Conservation (phyloP, 352 stramenopile species). For the Aphanomyces invadans region DNA sequence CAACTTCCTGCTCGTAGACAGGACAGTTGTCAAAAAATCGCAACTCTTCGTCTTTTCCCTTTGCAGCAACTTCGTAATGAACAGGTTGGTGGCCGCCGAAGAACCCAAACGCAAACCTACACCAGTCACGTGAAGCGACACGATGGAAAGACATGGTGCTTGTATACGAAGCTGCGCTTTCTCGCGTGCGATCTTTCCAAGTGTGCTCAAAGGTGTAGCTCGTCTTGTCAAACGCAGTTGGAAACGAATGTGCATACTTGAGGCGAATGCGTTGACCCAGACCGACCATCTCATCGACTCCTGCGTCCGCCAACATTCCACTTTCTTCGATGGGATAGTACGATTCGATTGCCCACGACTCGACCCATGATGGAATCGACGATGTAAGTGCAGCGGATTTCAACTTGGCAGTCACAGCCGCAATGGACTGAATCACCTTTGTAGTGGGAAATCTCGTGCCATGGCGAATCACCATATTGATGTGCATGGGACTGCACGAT, state of each 20-base stretch:
- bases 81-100: conserved; percentile 56
- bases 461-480: conserved; percentile 74
- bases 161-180: conserved; percentile 49
- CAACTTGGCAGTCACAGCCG: conserved; percentile 36
- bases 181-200: conserved; percentile 69
- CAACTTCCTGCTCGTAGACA: conserved; percentile 45
- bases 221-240: conserved; percentile 29
- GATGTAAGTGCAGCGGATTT: not conserved
- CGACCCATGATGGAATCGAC: conserved; percentile 36
- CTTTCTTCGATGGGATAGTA: conserved; percentile 23
- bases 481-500: conserved; percentile 43
- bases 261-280: conserved; percentile 46
- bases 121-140: not conserved
- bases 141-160: not conserved
- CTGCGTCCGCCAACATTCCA: conserved; percentile 44
- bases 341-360: conserved; percentile 38
- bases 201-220: conserved; percentile 67
- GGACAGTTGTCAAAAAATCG: conserved; percentile 82
- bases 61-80: conserved; percentile 39
- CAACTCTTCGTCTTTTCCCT: conserved; percentile 51
- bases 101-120: conserved; percentile 58
- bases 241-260: conserved; percentile 17
- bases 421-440: conserved; percentile 67
- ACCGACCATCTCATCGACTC: conserved; percentile 50
- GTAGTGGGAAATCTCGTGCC: conserved; percentile 69